Conservation (phyloP, 2,329 filamentous ascomycete genomes). For the Aspergillus chevalieri region DNA sequence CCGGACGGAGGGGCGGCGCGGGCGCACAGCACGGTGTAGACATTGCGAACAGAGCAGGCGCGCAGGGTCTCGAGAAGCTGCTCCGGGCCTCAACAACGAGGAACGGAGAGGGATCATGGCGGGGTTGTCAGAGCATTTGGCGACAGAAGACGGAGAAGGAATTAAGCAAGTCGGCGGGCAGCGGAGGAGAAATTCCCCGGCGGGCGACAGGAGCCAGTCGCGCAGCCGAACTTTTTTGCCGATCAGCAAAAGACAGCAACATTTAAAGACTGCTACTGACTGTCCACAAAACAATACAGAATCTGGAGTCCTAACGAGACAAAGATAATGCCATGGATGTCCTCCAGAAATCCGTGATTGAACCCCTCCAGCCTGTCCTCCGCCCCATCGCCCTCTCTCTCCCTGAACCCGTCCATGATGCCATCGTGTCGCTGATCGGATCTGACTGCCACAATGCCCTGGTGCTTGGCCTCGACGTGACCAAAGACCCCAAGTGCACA, state of each 20-base stretch:
- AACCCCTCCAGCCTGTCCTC: slow-evolving; percentile 46
- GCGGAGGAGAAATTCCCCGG: slow-evolving; percentile 20
- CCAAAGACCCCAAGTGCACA: slow-evolving; percentile 69
- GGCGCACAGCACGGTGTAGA: slow-evolving; percentile 17
- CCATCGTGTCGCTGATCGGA: slow-evolving; percentile 74
- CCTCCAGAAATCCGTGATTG: slow-evolving; percentile 35
- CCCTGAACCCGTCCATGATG: slow-evolving; percentile 66
- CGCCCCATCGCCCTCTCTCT: slow-evolving; percentile 66
- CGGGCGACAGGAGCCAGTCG: slow-evolving; percentile 22
- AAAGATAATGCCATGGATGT: slow-evolving; percentile 30
- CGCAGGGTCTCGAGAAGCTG: slow-evolving; percentile 22
- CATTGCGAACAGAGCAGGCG: slow-evolving; percentile 28
- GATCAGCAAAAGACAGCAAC: not conserved
- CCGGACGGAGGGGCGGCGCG: slow-evolving; percentile 16
- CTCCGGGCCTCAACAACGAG: slow-evolving; percentile 27
- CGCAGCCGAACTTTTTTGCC: slow-evolving; percentile 10
- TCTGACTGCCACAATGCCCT: slow-evolving; percentile 77
- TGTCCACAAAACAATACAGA: not conserved
- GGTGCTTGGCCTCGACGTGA: slow-evolving; percentile 72
- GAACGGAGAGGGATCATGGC: slow-evolving; percentile 35
- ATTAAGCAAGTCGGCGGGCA: not conserved
- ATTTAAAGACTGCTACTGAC: not conserved
- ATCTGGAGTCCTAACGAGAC: not conserved
- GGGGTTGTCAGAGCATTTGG: slow-evolving; percentile 3
- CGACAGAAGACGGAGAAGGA: not conserved